A percentile compares a stretch with the other conserved stretches of the same genome.
Conservation (phyloP, 306 rosid species). For the Vachellia pachyceras region DNA sequence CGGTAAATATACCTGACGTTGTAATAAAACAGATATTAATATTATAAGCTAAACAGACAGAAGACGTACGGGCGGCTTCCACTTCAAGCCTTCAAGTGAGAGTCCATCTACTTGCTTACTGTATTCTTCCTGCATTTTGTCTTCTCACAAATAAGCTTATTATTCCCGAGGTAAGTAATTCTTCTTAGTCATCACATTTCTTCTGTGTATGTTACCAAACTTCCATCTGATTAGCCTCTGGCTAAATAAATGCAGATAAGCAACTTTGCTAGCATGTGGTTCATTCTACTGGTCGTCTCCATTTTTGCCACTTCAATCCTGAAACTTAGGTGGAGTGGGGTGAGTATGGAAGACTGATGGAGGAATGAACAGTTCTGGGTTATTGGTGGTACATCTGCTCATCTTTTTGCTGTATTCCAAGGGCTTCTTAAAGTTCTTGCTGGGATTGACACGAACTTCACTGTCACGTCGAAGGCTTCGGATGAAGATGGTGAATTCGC, state of each 20-base stretch:
- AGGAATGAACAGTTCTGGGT: constrained; percentile 99
- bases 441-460: constrained; percentile 89
- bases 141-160: constrained; percentile 93
- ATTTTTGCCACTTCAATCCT: constrained; percentile 92
- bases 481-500: constrained; percentile 94
- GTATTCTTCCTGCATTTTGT: constrained; percentile 95
- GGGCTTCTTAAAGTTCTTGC: constrained; percentile 95
- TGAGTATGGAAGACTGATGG: constrained; percentile 99
- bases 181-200: constrained; percentile 12
- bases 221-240: constrained; percentile 22
- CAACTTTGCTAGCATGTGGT: constrained; percentile 99
- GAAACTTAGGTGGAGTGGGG: constrained; percentile 99
- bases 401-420: constrained; percentile 97
- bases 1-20: constrained; percentile 35
- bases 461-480: constrained; percentile 91
- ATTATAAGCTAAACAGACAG: neutral
- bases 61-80: neutral
- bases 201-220: neutral
- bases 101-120: constrained; percentile 65
- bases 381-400: constrained; percentile 98
- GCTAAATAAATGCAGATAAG: constrained; percentile 72
- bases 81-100: neutral
- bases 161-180: constrained; percentile 84
- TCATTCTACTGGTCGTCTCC: constrained; percentile 89
- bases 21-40: too few relatives aligned